Evolutionary conservation across 768 basidiomycete species (phyloP).

Genomic region (Termitomyces sp.): DNA sequence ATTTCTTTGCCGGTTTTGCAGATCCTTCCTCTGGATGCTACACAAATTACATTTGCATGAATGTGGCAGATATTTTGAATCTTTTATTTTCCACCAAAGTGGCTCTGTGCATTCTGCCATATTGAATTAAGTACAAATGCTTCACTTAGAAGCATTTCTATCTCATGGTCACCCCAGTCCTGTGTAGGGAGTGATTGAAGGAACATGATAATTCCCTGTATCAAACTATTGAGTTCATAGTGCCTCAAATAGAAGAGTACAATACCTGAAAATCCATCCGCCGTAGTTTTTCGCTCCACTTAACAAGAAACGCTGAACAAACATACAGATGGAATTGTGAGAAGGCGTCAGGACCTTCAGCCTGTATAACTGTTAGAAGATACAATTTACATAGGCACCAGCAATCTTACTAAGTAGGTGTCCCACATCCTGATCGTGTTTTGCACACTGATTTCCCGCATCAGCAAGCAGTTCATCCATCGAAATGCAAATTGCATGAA

Average conservation of each 20-base stretch:
- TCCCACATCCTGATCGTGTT: slow-evolving; percentile 99
- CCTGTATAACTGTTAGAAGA: slow-evolving; percentile 39
- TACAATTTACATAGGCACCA: background rate
- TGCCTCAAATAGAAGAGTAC: background rate
- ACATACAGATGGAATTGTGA: slow-evolving; percentile 99
- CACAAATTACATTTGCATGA: slow-evolving; percentile 5
- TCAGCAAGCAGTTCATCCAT: slow-evolving; percentile 99
- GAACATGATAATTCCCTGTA: slow-evolving; percentile 97
- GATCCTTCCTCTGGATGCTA: background rate
- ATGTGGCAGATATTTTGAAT: background rate
- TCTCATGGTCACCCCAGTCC: slow-evolving; percentile 92
- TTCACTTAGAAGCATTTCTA: slow-evolving; percentile 92
- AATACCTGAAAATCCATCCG: slow-evolving; percentile 98
- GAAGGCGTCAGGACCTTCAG: slow-evolving; percentile 96
- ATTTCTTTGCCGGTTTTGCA: background rate
- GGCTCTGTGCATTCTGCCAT: slow-evolving; percentile 91
- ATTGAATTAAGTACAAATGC: slow-evolving; percentile 92
- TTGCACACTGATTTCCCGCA: slow-evolving; percentile 95
- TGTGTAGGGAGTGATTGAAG: slow-evolving; percentile 89
- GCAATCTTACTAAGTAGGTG: slow-evolving; percentile 80
- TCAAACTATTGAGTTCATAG: background rate
- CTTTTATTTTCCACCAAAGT: slow-evolving; percentile 57
- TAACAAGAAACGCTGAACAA: slow-evolving; percentile 93
- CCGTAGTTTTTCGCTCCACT: slow-evolving; percentile 89
- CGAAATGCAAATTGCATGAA: slow-evolving; percentile 99